Conservation (phyloP, 2,329 filamentous ascomycete genomes). For the Neonectria ditissima region DNA sequence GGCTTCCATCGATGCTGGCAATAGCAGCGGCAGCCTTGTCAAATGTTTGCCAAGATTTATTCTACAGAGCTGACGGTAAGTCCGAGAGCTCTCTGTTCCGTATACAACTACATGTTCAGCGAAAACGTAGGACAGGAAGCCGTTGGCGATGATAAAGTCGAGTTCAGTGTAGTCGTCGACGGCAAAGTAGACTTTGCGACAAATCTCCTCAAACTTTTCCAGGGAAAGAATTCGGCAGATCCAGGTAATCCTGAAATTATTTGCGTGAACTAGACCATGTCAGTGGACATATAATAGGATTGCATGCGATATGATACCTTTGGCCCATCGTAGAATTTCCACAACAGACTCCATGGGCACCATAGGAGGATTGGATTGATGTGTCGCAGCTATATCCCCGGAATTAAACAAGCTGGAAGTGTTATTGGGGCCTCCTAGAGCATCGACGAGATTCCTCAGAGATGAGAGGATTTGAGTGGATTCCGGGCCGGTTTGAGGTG, state of each 20-base stretch:
- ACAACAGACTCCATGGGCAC: constrained; percentile 48
- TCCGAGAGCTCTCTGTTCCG: constrained; percentile 37
- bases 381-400: not conserved
- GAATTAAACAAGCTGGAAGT: not conserved
- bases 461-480: constrained; percentile 24
- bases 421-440: constrained; percentile 9
- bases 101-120: constrained; percentile 46
- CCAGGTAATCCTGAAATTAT: constrained; percentile 44
- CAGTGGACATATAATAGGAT: not conserved
- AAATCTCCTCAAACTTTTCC: constrained; percentile 46
- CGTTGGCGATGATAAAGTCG: constrained; percentile 52
- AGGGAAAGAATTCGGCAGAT: constrained; percentile 51
- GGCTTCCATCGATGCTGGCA: constrained; percentile 48
- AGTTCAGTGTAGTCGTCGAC: constrained; percentile 48
- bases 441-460: constrained; percentile 17
- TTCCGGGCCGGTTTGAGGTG: not conserved
- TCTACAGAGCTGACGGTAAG: constrained; percentile 44
- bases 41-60: constrained; percentile 45
- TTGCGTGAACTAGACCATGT: constrained; percentile 38
- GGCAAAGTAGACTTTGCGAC: constrained; percentile 52
- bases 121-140: constrained; percentile 52
- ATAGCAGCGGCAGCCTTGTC: constrained; percentile 46
- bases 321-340: constrained; percentile 48
- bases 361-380: constrained; percentile 26
- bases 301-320: constrained; percentile 37